Evolutionary conservation across 2,329 filamentous ascomycete species (phyloP).

Genomic region (Scytalidium lignicola): DNA sequence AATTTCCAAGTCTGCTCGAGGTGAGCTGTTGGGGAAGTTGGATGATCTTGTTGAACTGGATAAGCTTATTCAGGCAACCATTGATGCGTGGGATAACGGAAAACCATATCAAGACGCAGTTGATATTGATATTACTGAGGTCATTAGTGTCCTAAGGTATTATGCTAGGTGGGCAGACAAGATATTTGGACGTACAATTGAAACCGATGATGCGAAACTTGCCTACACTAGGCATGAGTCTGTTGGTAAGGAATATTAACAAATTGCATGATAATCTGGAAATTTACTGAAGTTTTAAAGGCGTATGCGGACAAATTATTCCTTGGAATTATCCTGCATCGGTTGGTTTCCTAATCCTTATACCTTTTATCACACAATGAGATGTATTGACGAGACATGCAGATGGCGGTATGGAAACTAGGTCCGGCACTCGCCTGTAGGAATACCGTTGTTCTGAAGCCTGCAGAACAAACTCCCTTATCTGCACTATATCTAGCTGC

Average conservation of each 20-base stretch:
- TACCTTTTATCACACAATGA: too few relatives aligned
- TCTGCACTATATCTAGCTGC: conserved; percentile 57
- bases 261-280: too few relatives aligned
- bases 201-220: neutral
- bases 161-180: conserved; percentile 10
- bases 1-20: conserved; percentile 15
- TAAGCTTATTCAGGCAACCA: conserved; percentile 17
- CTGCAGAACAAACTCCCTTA: conserved; percentile 59
- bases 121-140: neutral
- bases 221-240: conserved; percentile 1
- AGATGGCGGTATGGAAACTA: conserved; percentile 61
- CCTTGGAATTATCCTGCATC: conserved; percentile 32
- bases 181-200: conserved; percentile 1
- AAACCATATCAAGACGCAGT: conserved; percentile 2
- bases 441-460: conserved; percentile 56
- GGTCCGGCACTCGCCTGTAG: conserved; percentile 59
- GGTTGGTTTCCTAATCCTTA: too few relatives aligned
- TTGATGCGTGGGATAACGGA: conserved; percentile 19
- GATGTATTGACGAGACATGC: conserved; percentile 25
- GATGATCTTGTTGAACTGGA: conserved; percentile 25
- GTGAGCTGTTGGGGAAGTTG: conserved; percentile 19
- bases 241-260: too few relatives aligned
- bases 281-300: too few relatives aligned
- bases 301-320: conserved; percentile 36
- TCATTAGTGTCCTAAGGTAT: conserved; percentile 1